Conservation (phyloP, 768 basidiomycete species). For the Trametes villosa region DNA sequence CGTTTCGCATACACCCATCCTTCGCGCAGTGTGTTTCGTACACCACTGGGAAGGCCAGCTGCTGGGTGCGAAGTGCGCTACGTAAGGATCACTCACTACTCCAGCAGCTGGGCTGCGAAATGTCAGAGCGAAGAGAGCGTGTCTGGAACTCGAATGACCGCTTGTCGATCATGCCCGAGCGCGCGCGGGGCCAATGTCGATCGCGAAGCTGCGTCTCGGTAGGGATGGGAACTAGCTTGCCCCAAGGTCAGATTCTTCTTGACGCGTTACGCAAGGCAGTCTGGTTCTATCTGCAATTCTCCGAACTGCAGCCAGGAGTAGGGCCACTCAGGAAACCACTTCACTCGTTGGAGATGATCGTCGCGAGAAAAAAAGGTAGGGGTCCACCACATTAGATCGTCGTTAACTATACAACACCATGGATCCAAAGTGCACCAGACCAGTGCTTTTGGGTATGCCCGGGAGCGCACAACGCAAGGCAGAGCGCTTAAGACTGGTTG, state of each 20-base stretch:
- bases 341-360: not conserved
- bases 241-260: too few relatives aligned
- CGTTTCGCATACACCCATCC: not conserved
- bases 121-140: too few relatives aligned
- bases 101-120: too few relatives aligned
- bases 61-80: not conserved
- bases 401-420: constrained; percentile 17
- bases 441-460: constrained; percentile 29
- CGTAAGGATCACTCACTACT: too few relatives aligned
- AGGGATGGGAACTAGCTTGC: too few relatives aligned
- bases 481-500: constrained; percentile 56
- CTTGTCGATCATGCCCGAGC: too few relatives aligned
- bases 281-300: too few relatives aligned
- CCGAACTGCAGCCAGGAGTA: too few relatives aligned
- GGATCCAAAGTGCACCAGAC: constrained; percentile 22
- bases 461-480: not conserved
- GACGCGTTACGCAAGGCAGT: too few relatives aligned
- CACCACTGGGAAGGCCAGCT: not conserved
- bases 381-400: constrained; percentile 17
- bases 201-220: too few relatives aligned
- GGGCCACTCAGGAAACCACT: not conserved
- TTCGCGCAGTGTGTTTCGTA: not conserved
- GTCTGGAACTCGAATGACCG: too few relatives aligned
- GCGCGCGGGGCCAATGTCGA: too few relatives aligned
- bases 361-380: not conserved